phyloP scores from a whole-genome alignment of 1,139 yeast genomes.

The Hyphopichia wangnamkhiaoensis region DNA sequence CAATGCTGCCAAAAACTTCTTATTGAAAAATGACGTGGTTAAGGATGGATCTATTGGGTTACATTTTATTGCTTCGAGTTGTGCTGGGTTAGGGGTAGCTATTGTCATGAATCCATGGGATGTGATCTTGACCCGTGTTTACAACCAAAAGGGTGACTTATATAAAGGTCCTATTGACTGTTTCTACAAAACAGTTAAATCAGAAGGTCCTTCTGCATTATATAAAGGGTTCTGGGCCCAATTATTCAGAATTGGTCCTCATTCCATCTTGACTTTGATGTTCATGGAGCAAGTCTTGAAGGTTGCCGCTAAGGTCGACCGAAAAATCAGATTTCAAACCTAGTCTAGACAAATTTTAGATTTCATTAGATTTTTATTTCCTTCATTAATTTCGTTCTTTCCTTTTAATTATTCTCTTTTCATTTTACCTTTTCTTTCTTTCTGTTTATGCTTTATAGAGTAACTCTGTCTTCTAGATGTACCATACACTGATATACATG shows the following conservation, averaged over 20 bases:
- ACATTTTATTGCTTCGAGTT: constrained; percentile 74
- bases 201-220: constrained; percentile 85
- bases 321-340: constrained; percentile 18
- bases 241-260: constrained; percentile 89
- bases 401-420: no score
- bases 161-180: constrained; percentile 91
- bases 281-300: constrained; percentile 95
- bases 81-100: constrained; percentile 90
- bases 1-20: constrained; percentile 67
- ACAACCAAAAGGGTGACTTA: constrained; percentile 87
- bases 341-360: not conserved
- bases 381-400: no score
- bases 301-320: constrained; percentile 47
- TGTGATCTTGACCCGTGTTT: constrained; percentile 89
- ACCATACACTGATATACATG: no score
- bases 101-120: constrained; percentile 98
- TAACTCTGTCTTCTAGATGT: no score
- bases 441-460: no score
- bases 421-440: no score
- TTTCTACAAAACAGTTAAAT: constrained; percentile 70
- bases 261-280: constrained; percentile 84
- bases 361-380: not conserved
- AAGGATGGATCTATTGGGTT: constrained; percentile 65
- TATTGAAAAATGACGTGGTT: constrained; percentile 49
- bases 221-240: constrained; percentile 97